Conservation (phyloP, 106 monocot species). For the Dendrobium chrysotoxum region DNA sequence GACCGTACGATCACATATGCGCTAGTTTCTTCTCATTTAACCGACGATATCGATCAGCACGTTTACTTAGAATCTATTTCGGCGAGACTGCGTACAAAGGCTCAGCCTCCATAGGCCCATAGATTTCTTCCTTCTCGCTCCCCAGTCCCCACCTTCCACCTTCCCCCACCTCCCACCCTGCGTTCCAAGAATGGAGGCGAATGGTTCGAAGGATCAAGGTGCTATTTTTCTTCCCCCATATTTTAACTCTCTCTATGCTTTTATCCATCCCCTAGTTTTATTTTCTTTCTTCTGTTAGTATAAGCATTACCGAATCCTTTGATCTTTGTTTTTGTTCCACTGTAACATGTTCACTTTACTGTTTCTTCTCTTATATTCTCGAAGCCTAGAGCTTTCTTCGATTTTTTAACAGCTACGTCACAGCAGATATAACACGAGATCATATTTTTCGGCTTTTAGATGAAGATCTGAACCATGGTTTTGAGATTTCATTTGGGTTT, state of each 20-base stretch:
- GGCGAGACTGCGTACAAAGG: too few relatives aligned
- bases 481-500: neutral
- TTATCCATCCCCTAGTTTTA: neutral
- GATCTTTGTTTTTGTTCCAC: neutral
- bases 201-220: neutral
- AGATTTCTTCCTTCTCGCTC: too few relatives aligned
- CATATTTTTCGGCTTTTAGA: neutral
- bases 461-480: neutral
- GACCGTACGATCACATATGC: too few relatives aligned
- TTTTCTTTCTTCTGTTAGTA: neutral
- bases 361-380: neutral
- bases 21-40: too few relatives aligned
- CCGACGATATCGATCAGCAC: too few relatives aligned
- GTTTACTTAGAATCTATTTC: too few relatives aligned
- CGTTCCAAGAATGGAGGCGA: neutral
- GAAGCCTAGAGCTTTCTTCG: neutral
- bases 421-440: too few relatives aligned
- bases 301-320: neutral
- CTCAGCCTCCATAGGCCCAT: too few relatives aligned
- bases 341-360: neutral
- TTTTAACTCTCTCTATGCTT: neutral
- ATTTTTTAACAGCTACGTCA: neutral
- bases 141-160: too few relatives aligned
- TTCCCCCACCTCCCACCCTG: too few relatives aligned
- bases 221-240: neutral